Evolutionary conservation across 225 moss, liverwort and hornwort genomes (phyloP).

Genomic region (Bryum argenteum): DNA sequence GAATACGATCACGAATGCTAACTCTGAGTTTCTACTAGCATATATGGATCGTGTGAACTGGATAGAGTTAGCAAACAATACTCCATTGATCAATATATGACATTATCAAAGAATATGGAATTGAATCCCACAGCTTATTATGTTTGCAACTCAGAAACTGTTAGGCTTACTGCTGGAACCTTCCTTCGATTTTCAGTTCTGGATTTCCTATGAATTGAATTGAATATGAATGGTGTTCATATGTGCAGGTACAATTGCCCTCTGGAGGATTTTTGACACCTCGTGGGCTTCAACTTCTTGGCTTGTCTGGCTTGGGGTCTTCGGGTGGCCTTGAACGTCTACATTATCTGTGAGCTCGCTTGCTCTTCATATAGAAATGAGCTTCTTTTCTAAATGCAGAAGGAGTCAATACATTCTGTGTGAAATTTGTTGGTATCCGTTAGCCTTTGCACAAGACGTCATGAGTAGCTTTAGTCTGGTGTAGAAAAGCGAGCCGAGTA

Average conservation of each 20-base stretch:
- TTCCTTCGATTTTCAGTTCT: not conserved
- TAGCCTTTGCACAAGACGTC: not conserved
- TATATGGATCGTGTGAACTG: too few species aligned
- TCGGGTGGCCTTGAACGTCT: slow-evolving; percentile 85
- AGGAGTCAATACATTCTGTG: slow-evolving; percentile 1
- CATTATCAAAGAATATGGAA: not conserved
- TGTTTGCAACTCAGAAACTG: slow-evolving; percentile 1
- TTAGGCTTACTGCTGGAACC: slow-evolving; percentile 16
- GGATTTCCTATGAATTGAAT: slow-evolving; percentile 6
- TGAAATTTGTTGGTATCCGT: slow-evolving; percentile 8
- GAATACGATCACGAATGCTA: not conserved
- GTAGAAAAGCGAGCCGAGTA: not conserved
- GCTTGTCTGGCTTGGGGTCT: slow-evolving; percentile 73
- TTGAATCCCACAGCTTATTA: slow-evolving; percentile 5
- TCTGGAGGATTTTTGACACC: slow-evolving; percentile 78
- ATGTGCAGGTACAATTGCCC: slow-evolving; percentile 68
- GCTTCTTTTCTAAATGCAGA: slow-evolving; percentile 15
- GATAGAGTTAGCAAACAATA: not conserved
- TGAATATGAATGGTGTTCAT: slow-evolving; percentile 31
- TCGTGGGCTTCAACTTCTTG: slow-evolving; percentile 76
- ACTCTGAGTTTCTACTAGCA: not conserved
- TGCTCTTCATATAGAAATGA: slow-evolving; percentile 11
- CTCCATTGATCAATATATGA: not conserved
- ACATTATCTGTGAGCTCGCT: slow-evolving; percentile 78
- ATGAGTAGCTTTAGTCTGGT: not conserved